Percentiles rank a stretch among this genome's conserved stretches.
phyloP scores from a whole-genome alignment of 345 rosid genomes.

The Eucalyptus cloeziana region DNA sequence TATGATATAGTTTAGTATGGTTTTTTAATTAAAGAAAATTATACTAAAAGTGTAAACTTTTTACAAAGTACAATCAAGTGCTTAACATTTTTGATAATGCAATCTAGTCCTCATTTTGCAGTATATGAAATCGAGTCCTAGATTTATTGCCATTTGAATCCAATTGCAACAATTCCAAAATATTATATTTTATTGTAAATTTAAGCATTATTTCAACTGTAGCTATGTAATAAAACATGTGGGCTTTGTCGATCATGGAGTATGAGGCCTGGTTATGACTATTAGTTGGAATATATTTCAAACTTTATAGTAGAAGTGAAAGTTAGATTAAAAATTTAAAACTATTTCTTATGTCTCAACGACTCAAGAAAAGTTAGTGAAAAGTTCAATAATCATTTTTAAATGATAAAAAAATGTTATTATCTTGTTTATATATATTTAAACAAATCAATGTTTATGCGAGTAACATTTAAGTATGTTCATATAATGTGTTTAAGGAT shows the following conservation, averaged over 20 bases:
- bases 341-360: neutral
- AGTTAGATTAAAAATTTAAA: no score
- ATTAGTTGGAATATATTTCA: neutral
- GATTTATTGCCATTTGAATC: neutral
- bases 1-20: neutral
- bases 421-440: neutral
- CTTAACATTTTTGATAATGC: neutral
- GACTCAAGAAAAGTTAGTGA: neutral
- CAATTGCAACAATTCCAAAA: no score
- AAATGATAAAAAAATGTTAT: neutral
- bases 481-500: no score
- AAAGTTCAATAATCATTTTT: neutral
- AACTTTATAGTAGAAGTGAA: neutral
- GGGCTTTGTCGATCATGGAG: neutral
- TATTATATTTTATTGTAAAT: no score
- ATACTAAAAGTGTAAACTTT: no score
- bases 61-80: neutral
- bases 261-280: neutral
- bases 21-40: no score
- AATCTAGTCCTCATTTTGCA: neutral
- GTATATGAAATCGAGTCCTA: neutral
- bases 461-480: no score
- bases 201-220: no score
- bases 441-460: no score
- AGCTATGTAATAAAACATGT: neutral